Evolutionary conservation across 176 grass and related monocot species (phyloP), one percentile per base, ranked within the genome.

Genomic region (Aegilops sharonensis): DNA sequence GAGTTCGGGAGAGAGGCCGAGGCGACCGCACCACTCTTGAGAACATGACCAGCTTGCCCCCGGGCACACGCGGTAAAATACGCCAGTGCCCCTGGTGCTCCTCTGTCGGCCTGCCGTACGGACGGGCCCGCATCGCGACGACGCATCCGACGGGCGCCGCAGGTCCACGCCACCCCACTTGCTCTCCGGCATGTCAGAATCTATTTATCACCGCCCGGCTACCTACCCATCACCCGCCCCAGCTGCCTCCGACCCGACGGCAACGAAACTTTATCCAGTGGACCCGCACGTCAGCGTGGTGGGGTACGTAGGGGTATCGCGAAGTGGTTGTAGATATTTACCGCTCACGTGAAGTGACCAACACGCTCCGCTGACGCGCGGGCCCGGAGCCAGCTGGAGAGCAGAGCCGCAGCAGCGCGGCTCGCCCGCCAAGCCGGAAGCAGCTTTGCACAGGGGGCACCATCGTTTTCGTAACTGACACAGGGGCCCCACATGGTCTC

Each of bases 401-500:
- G 72, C 72, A 75, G 72, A 35, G 15, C 66, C 11, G 57, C 57
- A 45, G 72, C 72, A 11, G 2, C 15, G 15, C 43, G 43, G 72
- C 42, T 18, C 72, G 13, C 24, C 42, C 23, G 27, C 71, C 23
- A 25, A 42, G 23, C 42, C 25, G 1, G 11, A 9, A 39, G 11
- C 72, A 75, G 42, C 42, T 48, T 6, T 21, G 25, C 73, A 27
- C 11, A 11, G n/a, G 43, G 24, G 3, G 35, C 8, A 31, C 25
- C 24, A 10, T 3, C 45, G 12, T 17, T 5, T 14, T 2, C 2
- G 0, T 54, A 1, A 18, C 45, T 34, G 74, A 77, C 47, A 3
- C 20, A 30, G 3, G 9, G 27, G 74, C 1, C 72, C 47, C 17
- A 1, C 0, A 0, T 1, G 0, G 0, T 1, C 0, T 4, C 0